Percentiles rank a stretch among this genome's conserved stretches.
phyloP scores from a whole-genome alignment of 345 rosid genomes.

The Barbarea vulgaris region DNA sequence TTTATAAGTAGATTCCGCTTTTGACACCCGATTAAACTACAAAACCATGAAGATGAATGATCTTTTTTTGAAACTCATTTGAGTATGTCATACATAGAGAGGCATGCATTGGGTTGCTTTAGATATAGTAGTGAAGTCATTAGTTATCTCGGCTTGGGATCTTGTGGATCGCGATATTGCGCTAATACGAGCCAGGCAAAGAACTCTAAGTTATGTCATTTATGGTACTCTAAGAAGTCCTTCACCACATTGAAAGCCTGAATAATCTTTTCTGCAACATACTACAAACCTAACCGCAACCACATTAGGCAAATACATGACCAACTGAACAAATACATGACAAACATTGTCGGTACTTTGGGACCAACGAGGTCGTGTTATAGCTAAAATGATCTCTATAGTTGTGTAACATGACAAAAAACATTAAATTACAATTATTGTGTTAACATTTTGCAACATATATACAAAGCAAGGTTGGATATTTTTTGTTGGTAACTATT shows the following conservation, averaged over 20 bases:
- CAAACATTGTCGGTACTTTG: neutral
- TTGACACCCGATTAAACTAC: too few relatives aligned
- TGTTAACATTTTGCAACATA: slow-evolving; percentile 5
- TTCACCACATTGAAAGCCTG: neutral
- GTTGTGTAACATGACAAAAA: slow-evolving; percentile 6
- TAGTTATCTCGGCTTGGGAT: too few relatives aligned
- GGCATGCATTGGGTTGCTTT: too few relatives aligned
- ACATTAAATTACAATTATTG: neutral
- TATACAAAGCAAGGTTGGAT: slow-evolving; percentile 17
- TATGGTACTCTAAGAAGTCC: too few relatives aligned
- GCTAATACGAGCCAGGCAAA: too few relatives aligned
- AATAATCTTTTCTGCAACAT: neutral
- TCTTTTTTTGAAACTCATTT: too few relatives aligned
- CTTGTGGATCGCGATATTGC: too few relatives aligned
- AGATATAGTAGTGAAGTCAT: too few relatives aligned
- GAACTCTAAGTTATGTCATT: too few relatives aligned
- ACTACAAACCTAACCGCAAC: neutral
- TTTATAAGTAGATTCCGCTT: too few relatives aligned
- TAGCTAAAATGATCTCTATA: slow-evolving; percentile 2
- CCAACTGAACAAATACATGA: neutral
- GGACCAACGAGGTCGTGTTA: neutral
- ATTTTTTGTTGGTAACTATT: too few relatives aligned
- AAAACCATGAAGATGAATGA: too few relatives aligned
- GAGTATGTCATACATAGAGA: neutral
- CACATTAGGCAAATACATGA: neutral